Conservation (phyloP, 2,329 filamentous ascomycete species). For the Lasiodiplodia sp. region DNA sequence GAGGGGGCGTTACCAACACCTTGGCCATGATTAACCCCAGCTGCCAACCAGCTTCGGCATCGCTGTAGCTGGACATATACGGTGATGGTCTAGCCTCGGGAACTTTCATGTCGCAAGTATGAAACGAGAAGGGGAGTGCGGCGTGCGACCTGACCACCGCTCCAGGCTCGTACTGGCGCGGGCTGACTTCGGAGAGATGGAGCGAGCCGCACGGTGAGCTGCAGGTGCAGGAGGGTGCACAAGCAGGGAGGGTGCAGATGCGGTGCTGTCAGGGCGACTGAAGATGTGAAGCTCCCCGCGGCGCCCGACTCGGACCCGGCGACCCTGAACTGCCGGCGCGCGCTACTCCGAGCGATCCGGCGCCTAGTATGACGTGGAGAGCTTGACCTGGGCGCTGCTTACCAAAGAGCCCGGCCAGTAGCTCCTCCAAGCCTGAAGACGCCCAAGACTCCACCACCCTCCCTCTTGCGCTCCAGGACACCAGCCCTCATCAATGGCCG, state of each 20-base stretch:
- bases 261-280: neutral
- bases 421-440: neutral
- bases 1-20: no score
- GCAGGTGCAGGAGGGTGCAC: neutral
- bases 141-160: neutral
- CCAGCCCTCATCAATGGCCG: conserved; percentile 2
- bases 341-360: neutral
- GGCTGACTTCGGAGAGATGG: neutral
- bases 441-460: neutral
- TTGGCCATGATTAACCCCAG: neutral
- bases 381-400: neutral
- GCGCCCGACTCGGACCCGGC: conserved; percentile 4
- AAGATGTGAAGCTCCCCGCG: neutral
- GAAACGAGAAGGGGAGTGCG: conserved; percentile 6
- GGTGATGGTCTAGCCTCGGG: conserved; percentile 1
- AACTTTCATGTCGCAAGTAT: neutral
- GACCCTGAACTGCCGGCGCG: neutral
- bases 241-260: neutral
- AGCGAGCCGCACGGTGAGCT: neutral
- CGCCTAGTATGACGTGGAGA: conserved; percentile 23
- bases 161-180: neutral
- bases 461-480: neutral
- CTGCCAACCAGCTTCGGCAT: neutral
- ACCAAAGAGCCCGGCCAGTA: conserved; percentile 3
- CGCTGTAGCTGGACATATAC: neutral